Base-by-base conservation (phyloP, 2,329 filamentous ascomycete genomes). In the Penicillium olsonii region DNA sequence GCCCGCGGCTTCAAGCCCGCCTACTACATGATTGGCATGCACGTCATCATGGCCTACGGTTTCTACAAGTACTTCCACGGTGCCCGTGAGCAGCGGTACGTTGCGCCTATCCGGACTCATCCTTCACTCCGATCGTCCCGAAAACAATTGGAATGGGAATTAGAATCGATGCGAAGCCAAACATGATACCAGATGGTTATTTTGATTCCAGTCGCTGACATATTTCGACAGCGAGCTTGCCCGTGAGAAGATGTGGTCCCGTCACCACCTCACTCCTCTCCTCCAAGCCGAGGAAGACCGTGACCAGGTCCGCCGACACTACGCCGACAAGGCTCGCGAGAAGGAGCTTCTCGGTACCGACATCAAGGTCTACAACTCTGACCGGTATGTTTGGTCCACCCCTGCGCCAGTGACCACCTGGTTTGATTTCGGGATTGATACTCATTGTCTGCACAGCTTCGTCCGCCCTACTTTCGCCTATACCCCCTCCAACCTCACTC, bases 161-260 rank as follows among this genome's bases (percentile, higher is more conserved):
- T 15, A n/a, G 31, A 24, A 39, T 31, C 27, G 5, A 50, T 15
- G 11, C 14, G n/a, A 20, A 22, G 19, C 12, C 9, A 3, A 7
- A 15, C 20, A 8, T 10, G 6, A 4, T 11, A 17, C 6, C 3
- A 4, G 9, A 14, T 15, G 15, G 35, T 27, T 26, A 44, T 19
- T 27, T 4, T 11, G 24, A 37, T 19, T 10, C 12, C 6, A 37
- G n/a, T n/a, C 8, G 50, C 42, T 56, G 22, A 45, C 22, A 34
- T 5, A 33, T 53, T 37, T 40, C 0, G 20, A 50, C 65, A 96
- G 92, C 68, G 94, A 99, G 75, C 86, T 96, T 61, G 89, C 86
- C 56, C 90, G 94, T 64, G 94, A 99, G 70, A 99, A 97, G 81
- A 94, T 96, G 84, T 99, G 94, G 94, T 84, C 90, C 54, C 87